Conservation (phyloP, 176 grass and related monocot species). For the barley (Hordeum vulgare) region DNA sequence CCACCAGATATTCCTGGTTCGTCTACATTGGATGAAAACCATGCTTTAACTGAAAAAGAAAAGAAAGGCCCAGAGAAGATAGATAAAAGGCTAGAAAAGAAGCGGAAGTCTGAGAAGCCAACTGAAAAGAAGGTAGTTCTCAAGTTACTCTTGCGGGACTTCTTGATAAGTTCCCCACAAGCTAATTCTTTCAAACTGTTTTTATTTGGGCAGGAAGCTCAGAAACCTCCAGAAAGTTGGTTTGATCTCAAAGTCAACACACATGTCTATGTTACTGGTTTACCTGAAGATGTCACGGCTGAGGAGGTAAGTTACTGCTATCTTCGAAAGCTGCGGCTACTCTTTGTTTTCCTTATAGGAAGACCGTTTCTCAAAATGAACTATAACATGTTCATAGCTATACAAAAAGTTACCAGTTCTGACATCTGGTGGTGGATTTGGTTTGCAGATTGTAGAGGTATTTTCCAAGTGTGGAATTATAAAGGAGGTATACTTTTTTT, state of each 20-base stretch:
- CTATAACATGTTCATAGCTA: neutral
- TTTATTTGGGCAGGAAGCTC: conserved; percentile 58
- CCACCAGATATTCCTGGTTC: conserved; percentile 24
- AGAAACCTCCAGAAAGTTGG: conserved; percentile 98
- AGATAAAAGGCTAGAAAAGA: conserved; percentile 55
- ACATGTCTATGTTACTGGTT: conserved; percentile 78
- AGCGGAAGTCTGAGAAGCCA: conserved; percentile 70
- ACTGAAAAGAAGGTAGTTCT: conserved; percentile 73
- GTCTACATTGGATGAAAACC: conserved; percentile 36
- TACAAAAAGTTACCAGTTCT: neutral
- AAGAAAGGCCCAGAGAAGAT: conserved; percentile 45
- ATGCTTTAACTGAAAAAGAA: conserved; percentile 10
- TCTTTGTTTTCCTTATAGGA: conserved; percentile 10
- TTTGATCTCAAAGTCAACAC: conserved; percentile 99
- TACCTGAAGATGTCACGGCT: conserved; percentile 83
- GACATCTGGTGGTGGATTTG: conserved; percentile 19
- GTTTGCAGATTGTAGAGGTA: conserved; percentile 84
- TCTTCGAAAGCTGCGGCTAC: conserved; percentile 5
- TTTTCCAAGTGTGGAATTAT: conserved; percentile 97
- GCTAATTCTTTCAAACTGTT: neutral
- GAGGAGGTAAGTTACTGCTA: conserved; percentile 65
- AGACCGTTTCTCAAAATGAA: conserved; percentile 9
- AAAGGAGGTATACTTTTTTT: conserved; percentile 69
- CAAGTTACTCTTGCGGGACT: conserved; percentile 6
- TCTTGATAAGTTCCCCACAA: neutral